Conservation (phyloP, 805 yeast species). For the Isabelozyma rhagii region DNA sequence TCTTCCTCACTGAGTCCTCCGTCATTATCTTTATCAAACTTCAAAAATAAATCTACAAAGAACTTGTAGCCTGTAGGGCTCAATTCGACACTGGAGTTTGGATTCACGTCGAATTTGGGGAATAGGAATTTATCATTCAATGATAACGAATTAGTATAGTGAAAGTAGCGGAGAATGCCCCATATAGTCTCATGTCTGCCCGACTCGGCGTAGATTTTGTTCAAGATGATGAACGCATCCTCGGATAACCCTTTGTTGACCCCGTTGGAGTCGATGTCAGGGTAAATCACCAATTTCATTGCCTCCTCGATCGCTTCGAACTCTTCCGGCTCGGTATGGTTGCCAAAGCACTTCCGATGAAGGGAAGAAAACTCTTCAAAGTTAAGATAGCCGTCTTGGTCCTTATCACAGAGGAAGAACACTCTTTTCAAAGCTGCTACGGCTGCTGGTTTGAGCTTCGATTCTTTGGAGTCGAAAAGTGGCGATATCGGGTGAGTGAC, state of each 20-base stretch:
- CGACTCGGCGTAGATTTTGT: constrained; percentile 78
- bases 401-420: constrained; percentile 81
- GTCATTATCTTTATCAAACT: constrained; percentile 92
- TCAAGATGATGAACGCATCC: constrained; percentile 73
- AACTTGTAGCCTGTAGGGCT: constrained; percentile 92
- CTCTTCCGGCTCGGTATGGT: constrained; percentile 31
- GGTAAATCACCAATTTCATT: constrained; percentile 28
- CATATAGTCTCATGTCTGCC: constrained; percentile 97
- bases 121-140: constrained; percentile 74
- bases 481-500: constrained; percentile 93
- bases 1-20: constrained; percentile 87
- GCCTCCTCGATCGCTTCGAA: constrained; percentile 36
- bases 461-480: constrained; percentile 86
- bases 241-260: constrained; percentile 56
- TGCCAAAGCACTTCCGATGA: constrained; percentile 74
- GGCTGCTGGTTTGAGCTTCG: constrained; percentile 74
- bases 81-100: constrained; percentile 78
- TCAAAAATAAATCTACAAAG: constrained; percentile 81
- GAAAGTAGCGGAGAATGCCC: constrained; percentile 87
- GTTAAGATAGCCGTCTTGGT: constrained; percentile 81
- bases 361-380: constrained; percentile 67
- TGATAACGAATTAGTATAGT: constrained; percentile 89
- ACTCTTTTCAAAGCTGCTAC: constrained; percentile 73
- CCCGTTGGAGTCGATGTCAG: constrained; percentile 15
- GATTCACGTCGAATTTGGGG: constrained; percentile 75